These are phyloP conservation scores for Dioscorea dumetorum DNA, from an alignment of 106 monocot species.

Conservation along the genomic window DNA sequence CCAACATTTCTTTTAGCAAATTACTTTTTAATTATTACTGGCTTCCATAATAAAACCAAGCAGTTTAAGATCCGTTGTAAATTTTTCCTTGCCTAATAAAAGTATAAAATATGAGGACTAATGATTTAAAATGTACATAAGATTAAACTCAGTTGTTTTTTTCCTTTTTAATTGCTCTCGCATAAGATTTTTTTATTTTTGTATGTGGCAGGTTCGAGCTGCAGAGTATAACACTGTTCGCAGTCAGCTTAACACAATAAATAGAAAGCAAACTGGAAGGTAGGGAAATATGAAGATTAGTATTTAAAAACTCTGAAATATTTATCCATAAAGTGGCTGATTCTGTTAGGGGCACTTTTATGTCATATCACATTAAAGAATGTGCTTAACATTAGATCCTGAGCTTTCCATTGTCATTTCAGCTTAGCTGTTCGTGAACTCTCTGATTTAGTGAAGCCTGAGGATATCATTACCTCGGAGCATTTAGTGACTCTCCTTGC, in stretches of 20 bases:
- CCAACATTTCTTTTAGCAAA: too few relatives aligned
- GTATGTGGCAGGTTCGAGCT: constrained; percentile 53
- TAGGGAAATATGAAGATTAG: constrained; percentile 10
- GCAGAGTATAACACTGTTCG: constrained; percentile 88
- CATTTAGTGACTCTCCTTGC: constrained; percentile 93
- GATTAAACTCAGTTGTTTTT: too few relatives aligned
- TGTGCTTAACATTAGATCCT: background rate
- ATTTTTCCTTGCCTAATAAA: too few relatives aligned
- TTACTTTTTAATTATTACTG: too few relatives aligned
- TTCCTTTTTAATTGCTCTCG: background rate
- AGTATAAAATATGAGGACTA: too few relatives aligned
- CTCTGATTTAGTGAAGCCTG: constrained; percentile 80
- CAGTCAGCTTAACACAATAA: constrained; percentile 95
- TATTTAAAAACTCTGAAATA: background rate
- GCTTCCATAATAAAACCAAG: too few relatives aligned
- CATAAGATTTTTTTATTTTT: background rate
- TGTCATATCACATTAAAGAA: background rate
- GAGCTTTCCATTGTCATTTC: constrained; percentile 10
- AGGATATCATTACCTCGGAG: constrained; percentile 89
- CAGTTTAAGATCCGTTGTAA: too few relatives aligned
- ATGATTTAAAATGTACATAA: too few relatives aligned
- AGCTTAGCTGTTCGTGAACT: constrained; percentile 95
- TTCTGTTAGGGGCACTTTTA: background rate
- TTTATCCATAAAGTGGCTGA: background rate
- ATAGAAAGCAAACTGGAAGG: constrained; percentile 97